Evolutionary conservation across 2,329 filamentous ascomycete species (phyloP).

Genomic region (Incumbomyces lentus): DNA sequence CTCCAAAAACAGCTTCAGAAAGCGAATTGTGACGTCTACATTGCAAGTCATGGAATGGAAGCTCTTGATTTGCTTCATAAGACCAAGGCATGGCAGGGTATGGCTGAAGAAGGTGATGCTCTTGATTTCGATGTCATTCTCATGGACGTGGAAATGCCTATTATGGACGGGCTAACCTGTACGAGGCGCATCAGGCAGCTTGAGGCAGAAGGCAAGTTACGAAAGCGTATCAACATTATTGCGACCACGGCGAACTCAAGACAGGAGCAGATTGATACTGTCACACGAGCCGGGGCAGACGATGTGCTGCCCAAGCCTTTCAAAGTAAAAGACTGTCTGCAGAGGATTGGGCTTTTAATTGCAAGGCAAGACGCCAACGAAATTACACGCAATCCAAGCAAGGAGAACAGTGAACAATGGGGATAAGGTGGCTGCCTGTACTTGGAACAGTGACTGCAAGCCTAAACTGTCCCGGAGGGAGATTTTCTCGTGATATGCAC

Average conservation of each 20-base stretch:
- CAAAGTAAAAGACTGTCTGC: slow-evolving; percentile 54
- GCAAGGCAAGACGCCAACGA: not conserved
- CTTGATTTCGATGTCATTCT: slow-evolving; percentile 37
- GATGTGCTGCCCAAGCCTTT: slow-evolving; percentile 73
- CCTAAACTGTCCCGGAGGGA: too few relatives aligned
- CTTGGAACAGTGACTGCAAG: too few relatives aligned
- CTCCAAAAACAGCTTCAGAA: slow-evolving; percentile 26
- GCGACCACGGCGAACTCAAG: slow-evolving; percentile 15
- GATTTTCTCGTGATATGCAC: too few relatives aligned
- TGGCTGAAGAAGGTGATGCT: not conserved
- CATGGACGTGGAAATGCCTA: slow-evolving; percentile 75
- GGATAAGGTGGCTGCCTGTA: too few relatives aligned
- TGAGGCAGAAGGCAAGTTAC: slow-evolving; percentile 42
- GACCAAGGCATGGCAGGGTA: not conserved
- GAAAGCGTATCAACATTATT: slow-evolving; percentile 11
- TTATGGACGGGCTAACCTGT: slow-evolving; percentile 70
- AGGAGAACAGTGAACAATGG: too few relatives aligned
- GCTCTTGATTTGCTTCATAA: slow-evolving; percentile 30
- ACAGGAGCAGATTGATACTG: slow-evolving; percentile 59
- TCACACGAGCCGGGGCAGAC: slow-evolving; percentile 63
- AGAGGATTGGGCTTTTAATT: slow-evolving; percentile 50
- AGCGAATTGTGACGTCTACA: slow-evolving; percentile 23
- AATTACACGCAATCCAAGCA: too few relatives aligned
- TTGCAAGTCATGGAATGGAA: slow-evolving; percentile 29
- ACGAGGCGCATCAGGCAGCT: slow-evolving; percentile 58